phyloP scores from a whole-genome alignment of 495 filamentous ascomycete genomes.

The Annulohypoxylon maeteangense region DNA sequence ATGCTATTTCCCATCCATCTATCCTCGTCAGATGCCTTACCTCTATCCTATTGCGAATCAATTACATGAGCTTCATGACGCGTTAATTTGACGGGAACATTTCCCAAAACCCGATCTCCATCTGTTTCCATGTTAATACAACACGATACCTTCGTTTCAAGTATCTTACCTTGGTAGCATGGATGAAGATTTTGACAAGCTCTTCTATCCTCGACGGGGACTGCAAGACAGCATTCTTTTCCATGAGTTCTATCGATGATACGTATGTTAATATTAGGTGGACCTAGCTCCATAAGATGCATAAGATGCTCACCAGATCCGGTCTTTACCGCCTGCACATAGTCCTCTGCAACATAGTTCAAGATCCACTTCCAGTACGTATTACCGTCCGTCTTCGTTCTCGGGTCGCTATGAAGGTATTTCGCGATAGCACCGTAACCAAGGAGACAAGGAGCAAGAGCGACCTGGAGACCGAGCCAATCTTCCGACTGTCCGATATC shows the following conservation, averaged over 20 bases:
- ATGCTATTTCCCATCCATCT: background rate
- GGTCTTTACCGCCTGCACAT: slow-evolving; percentile 71
- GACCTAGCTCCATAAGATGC: background rate
- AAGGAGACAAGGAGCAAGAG: slow-evolving; percentile 84
- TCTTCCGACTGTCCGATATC: slow-evolving; percentile 89
- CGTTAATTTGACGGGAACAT: slow-evolving; percentile 63
- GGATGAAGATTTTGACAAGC: slow-evolving; percentile 82
- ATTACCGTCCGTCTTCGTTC: slow-evolving; percentile 71
- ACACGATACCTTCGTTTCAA: slow-evolving; percentile 5
- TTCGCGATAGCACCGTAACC: slow-evolving; percentile 84
- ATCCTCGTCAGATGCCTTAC: background rate
- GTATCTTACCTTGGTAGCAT: slow-evolving; percentile 75
- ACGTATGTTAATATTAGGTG: slow-evolving; percentile 40
- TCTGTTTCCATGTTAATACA: slow-evolving; percentile 59
- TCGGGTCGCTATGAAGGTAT: slow-evolving; percentile 67
- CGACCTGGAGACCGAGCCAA: slow-evolving; percentile 83
- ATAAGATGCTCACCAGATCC: slow-evolving; percentile 67
- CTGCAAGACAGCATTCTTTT: slow-evolving; percentile 73
- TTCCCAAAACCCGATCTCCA: slow-evolving; percentile 91
- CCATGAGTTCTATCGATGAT: slow-evolving; percentile 69
- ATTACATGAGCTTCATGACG: background rate
- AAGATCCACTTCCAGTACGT: slow-evolving; percentile 91
- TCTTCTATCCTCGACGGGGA: slow-evolving; percentile 81
- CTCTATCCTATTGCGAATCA: background rate
- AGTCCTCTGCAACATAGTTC: slow-evolving; percentile 85